Base-by-base conservation (phyloP, 306 rosid genomes). In the Rubus idaeus region DNA sequence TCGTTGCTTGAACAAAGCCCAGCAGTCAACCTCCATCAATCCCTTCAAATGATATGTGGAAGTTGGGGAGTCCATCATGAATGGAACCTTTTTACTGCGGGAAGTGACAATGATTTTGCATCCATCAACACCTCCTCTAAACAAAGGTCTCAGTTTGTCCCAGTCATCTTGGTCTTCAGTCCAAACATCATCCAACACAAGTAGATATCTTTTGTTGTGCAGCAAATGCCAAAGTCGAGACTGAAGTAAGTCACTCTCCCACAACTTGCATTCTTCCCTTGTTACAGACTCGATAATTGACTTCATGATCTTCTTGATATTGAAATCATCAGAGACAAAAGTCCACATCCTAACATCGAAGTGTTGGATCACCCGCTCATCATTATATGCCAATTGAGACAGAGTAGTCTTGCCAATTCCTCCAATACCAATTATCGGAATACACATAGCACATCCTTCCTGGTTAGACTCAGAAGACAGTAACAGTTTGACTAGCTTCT, bases 101-200 rank as follows among this genome's bases (percentile, higher is more conserved):
- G 75, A 46, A 1, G 75, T 74, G 11, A 80, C 21, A 1, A 80
- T 9, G 18, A 74, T 57, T 30, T 72, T 80, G 68, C 69, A 52
- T 66, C 75, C 83, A n/a, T 67, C 55, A 35, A 68, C 50, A 4
- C 52, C 78, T 4, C 17, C 65, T 40, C 21, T 55, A 26, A 79
- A 67, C 23, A 73, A 10, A 52, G 73, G 77, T 20, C 14, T 46
- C 0, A 79, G 23, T 18, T 73, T 23, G 10, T 66, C 53, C 83
- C 83, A 79, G 12, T 72, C 82, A 6, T 23, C 61, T 1, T 17
- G 47, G 5, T 73, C 20, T 37, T 64, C 77, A 0, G 55, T 53
- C 78, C 82, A 79, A 53, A 79, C 51, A 44, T 80, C 83, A 42
- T 80, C 83, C 2, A 79, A 44, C 37, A 79, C 75, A 0, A 77